A percentile compares a stretch with the other conserved stretches of the same genome.
These are phyloP conservation scores for Uronychia setigera DNA, from an alignment of 73 alveolate species.

Conservation along the genomic window DNA sequence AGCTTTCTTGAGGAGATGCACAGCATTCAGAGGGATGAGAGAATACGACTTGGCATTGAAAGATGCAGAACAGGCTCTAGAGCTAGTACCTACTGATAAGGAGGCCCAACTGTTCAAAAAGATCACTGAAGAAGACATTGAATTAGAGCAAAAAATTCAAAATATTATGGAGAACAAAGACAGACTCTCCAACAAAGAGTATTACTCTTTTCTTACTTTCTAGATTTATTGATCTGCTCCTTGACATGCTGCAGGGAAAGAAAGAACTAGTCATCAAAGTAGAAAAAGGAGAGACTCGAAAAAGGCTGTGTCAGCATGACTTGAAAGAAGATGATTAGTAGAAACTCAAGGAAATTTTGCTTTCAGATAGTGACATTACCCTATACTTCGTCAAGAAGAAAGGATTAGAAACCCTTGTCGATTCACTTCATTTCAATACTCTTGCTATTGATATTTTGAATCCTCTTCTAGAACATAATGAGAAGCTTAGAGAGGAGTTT, in stretches of 20 bases:
- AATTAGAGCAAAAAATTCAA: constrained; percentile 40
- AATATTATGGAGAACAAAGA: constrained; percentile 57
- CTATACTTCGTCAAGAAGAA: constrained; percentile 67
- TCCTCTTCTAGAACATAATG: constrained; percentile 28
- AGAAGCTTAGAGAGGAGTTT: constrained; percentile 55
- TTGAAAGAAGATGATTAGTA: constrained; percentile 38
- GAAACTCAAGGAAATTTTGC: constrained; percentile 28
- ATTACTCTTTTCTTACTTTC: not conserved
- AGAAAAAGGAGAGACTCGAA: constrained; percentile 33
- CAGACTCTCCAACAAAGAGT: constrained; percentile 54
- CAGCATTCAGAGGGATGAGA: constrained; percentile 83
- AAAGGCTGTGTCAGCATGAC: constrained; percentile 37
- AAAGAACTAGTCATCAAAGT: constrained; percentile 54
- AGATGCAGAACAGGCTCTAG: constrained; percentile 89
- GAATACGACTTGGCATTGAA: constrained; percentile 86
- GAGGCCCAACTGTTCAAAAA: constrained; percentile 47
- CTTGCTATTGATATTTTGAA: constrained; percentile 21
- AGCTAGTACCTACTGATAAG: constrained; percentile 70
- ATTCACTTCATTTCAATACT: constrained; percentile 36
- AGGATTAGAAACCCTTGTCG: constrained; percentile 53
- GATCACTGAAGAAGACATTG: constrained; percentile 67
- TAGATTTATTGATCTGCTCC: constrained; percentile 28
- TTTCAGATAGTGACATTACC: constrained; percentile 42
- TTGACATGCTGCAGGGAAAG: constrained; percentile 44
- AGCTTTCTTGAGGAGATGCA: constrained; percentile 95